phyloP scores from a whole-genome alignment of 225 moss, liverwort and hornwort genomes.

The Pseudoscleropodium purum region DNA sequence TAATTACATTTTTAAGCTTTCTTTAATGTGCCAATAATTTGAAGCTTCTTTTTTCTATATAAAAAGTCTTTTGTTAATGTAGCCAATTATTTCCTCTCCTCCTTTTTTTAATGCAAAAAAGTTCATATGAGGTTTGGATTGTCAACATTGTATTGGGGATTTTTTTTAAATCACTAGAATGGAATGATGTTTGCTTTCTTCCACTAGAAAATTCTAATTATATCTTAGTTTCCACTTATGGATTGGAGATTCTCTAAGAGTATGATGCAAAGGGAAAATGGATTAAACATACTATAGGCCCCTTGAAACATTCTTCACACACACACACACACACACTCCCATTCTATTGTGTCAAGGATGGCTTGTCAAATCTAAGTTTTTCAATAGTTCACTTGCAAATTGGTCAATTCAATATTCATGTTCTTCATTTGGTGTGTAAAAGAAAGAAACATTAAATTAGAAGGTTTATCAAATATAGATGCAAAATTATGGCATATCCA shows the following conservation, averaged over 20 bases:
- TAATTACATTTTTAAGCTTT: background rate
- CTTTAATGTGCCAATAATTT: background rate
- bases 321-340: too few species aligned
- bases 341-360: background rate
- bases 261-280: background rate
- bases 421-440: accelerated
- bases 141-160: accelerated
- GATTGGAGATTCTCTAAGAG: background rate
- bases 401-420: background rate
- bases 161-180: background rate
- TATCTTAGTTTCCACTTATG: accelerated
- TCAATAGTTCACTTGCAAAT: background rate
- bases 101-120: background rate
- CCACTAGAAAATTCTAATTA: accelerated
- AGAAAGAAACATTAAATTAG: background rate
- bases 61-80: background rate
- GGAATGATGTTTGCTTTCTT: accelerated
- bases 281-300: accelerated
- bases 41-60: too few species aligned
- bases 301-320: background rate
- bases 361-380: background rate
- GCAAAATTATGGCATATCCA: background rate
- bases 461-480: background rate
- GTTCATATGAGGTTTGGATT: background rate
- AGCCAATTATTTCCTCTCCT: background rate